phyloP scores from a whole-genome alignment of 352 stramenopile species.

The Phytopythium litorale region DNA sequence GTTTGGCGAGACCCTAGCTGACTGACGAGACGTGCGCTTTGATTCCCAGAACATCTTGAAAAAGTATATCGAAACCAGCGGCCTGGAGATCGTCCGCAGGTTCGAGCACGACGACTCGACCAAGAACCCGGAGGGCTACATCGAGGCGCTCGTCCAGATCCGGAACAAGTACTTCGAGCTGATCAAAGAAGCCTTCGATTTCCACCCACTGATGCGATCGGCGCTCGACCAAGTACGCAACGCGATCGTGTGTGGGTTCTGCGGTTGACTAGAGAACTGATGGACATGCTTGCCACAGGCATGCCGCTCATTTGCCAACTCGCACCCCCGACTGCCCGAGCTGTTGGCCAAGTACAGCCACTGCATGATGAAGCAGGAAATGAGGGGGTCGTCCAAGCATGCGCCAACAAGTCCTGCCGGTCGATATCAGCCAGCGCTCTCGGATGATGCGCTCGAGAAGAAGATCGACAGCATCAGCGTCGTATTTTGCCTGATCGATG shows the following conservation, averaged over 20 bases:
- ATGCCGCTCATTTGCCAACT: constrained; percentile 83
- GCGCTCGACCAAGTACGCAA: constrained; percentile 71
- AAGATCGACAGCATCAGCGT: constrained; percentile 82
- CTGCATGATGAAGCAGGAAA: constrained; percentile 80
- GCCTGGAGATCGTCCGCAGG: constrained; percentile 71
- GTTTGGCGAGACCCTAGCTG: neutral
- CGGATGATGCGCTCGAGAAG: constrained; percentile 60
- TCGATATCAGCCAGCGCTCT: constrained; percentile 4
- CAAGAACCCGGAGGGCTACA: constrained; percentile 80
- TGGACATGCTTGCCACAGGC: constrained; percentile 26
- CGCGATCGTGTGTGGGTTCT: neutral
- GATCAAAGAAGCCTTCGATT: constrained; percentile 83
- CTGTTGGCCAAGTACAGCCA: constrained; percentile 83
- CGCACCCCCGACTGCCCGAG: constrained; percentile 71
- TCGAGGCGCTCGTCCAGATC: constrained; percentile 80
- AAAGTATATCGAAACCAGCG: constrained; percentile 80
- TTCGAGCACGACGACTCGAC: constrained; percentile 80
- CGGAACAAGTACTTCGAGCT: constrained; percentile 81
- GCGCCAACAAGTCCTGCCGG: neutral
- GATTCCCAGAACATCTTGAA: constrained; percentile 74
- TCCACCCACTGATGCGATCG: constrained; percentile 77
- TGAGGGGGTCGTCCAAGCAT: constrained; percentile 16
- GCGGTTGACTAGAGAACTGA: neutral
- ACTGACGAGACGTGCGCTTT: constrained; percentile 2
- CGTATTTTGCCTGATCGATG: constrained; percentile 86